Evolutionary conservation across 2,329 filamentous ascomycete species (phyloP).

Genomic region (Pseudogymnoascus sp.): DNA sequence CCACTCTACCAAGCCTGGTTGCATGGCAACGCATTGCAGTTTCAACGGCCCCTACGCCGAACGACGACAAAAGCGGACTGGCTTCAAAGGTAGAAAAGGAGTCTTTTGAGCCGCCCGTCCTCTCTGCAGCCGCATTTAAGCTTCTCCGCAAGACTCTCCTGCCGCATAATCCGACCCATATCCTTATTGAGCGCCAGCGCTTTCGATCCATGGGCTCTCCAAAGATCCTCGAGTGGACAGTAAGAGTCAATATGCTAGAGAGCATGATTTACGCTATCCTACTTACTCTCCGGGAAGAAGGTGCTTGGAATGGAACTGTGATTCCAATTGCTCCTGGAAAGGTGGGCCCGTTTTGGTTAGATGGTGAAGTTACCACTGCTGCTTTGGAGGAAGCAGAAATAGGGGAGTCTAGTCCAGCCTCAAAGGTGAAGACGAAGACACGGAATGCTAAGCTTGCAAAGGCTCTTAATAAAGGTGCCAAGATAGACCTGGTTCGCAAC

Average conservation of each 20-base stretch:
- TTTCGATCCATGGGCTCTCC: constrained; percentile 56
- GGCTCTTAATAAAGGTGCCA: constrained; percentile 46
- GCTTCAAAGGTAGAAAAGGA: constrained; percentile 28
- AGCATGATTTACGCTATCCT: constrained; percentile 71
- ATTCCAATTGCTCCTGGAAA: constrained; percentile 45
- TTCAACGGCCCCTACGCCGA: constrained; percentile 28
- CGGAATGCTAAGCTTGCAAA: constrained; percentile 36
- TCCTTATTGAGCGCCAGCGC: constrained; percentile 61
- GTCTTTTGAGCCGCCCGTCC: constrained; percentile 44
- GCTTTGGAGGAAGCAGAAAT: constrained; percentile 19
- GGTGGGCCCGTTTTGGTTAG: constrained; percentile 50
- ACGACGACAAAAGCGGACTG: constrained; percentile 18
- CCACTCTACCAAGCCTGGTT: constrained; percentile 23
- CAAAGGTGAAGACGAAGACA: constrained; percentile 26
- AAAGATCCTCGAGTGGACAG: constrained; percentile 72
- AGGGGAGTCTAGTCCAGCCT: constrained; percentile 12
- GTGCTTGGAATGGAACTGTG: constrained; percentile 38
- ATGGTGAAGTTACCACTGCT: constrained; percentile 23
- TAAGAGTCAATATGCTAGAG: constrained; percentile 75
- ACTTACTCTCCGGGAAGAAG: constrained; percentile 44
- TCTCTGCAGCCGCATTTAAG: constrained; percentile 48
- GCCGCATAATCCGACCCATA: constrained; percentile 52
- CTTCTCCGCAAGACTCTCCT: constrained; percentile 41
- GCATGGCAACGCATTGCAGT: constrained; percentile 34
- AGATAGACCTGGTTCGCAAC: constrained; percentile 54